These are phyloP conservation scores for Reticulomyxa filosa DNA, from an alignment of 78 protist genomes.

Conservation along the genomic window DNA sequence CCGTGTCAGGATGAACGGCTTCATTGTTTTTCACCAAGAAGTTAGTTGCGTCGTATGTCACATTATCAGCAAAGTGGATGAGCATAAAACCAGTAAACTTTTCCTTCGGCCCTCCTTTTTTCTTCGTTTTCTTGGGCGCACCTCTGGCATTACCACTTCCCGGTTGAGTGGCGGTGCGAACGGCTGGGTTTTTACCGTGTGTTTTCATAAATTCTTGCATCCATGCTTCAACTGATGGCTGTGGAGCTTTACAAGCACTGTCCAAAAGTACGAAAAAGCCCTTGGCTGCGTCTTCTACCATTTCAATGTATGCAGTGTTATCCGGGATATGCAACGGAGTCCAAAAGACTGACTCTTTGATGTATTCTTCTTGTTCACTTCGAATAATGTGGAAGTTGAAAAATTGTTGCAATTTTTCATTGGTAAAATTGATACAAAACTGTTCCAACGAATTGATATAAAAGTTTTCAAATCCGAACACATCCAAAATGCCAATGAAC, in stretches of 20 bases:
- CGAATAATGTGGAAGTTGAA: slow-evolving; percentile 4
- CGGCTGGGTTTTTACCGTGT: no score
- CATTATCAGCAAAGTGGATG: background rate
- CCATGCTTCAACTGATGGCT: no score
- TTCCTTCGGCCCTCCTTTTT: background rate
- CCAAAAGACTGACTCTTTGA: background rate
- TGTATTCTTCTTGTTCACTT: slow-evolving; percentile 6
- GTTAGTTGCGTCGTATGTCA: slow-evolving; percentile 1
- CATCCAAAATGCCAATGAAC: slow-evolving; percentile 68
- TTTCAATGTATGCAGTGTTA: background rate
- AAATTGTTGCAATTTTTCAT: slow-evolving; percentile 45
- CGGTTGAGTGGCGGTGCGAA: no score
- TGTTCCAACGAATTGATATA: slow-evolving; percentile 30
- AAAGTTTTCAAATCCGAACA: slow-evolving; percentile 83
- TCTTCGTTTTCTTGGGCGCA: no score
- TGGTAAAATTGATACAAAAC: slow-evolving; percentile 52
- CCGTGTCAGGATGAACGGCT: background rate
- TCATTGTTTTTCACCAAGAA: slow-evolving; percentile 1
- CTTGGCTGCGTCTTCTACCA: no score
- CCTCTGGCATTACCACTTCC: no score
- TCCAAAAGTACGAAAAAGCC: no score
- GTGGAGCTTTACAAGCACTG: no score
- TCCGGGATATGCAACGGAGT: slow-evolving; percentile 4
- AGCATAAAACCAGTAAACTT: background rate
- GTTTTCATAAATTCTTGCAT: no score